phyloP scores from a whole-genome alignment of 768 basidiomycete genomes.

The Brasilioporus rufonigricans region DNA sequence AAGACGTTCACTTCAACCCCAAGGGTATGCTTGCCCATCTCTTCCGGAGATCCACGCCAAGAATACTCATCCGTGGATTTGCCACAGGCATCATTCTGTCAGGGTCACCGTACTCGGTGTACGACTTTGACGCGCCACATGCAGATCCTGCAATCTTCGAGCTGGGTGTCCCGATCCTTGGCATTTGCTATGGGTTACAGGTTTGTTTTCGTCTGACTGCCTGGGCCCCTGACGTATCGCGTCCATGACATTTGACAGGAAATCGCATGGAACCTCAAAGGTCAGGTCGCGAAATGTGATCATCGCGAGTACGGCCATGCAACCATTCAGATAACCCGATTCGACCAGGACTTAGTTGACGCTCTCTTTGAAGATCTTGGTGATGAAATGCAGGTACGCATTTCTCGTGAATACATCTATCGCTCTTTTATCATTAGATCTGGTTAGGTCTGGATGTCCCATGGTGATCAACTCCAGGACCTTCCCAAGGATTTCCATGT shows the following conservation, averaged over 20 bases:
- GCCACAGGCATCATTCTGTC: conserved; percentile 86
- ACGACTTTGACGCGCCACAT: conserved; percentile 88
- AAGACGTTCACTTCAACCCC: conserved; percentile 88
- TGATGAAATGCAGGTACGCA: conserved; percentile 79
- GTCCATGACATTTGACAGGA: conserved; percentile 51
- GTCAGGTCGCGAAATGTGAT: conserved; percentile 79
- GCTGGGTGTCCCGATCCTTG: conserved; percentile 86
- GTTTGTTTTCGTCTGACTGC: conserved; percentile 37
- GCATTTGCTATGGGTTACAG: conserved; percentile 97
- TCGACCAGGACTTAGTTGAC: conserved; percentile 58
- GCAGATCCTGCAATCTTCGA: conserved; percentile 91
- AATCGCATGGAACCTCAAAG: conserved; percentile 86
- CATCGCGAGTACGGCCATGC: conserved; percentile 97
- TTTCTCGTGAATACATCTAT: neutral
- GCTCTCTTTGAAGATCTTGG: conserved; percentile 84
- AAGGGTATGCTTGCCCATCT: conserved; percentile 60
- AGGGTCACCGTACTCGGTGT: conserved; percentile 97
- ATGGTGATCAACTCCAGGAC: conserved; percentile 88
- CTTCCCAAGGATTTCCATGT: conserved; percentile 82
- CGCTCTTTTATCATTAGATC: neutral
- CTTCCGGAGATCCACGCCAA: neutral
- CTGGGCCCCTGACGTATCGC: neutral
- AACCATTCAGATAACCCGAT: conserved; percentile 67
- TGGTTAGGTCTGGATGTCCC: conserved; percentile 98
- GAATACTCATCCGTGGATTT: neutral